Evolutionary conservation across 768 basidiomycete genomes (phyloP).

Genomic region (Chalciporus chontae): DNA sequence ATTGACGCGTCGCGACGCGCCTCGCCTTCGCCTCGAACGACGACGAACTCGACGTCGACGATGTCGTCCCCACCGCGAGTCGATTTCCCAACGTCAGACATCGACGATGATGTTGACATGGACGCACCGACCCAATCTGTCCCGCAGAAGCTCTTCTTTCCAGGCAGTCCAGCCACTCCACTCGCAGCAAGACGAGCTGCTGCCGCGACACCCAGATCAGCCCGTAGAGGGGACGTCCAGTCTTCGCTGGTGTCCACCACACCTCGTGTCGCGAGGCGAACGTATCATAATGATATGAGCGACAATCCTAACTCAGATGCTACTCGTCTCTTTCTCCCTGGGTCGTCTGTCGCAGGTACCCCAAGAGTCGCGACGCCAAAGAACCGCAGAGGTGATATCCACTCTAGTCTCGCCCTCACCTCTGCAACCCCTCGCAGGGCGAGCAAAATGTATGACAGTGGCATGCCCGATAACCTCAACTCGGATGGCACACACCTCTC

Average conservation of each 20-base stretch:
- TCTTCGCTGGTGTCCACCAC: slow-evolving; percentile 34
- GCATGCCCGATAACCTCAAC: slow-evolving; percentile 43
- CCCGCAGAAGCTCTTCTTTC: slow-evolving; percentile 25
- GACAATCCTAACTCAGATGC: slow-evolving; percentile 54
- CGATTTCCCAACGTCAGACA: slow-evolving; percentile 60
- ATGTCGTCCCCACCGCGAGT: slow-evolving; percentile 68
- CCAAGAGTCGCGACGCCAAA: slow-evolving; percentile 59
- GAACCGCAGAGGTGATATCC: slow-evolving; percentile 86
- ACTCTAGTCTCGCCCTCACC: slow-evolving; percentile 69
- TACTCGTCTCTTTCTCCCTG: slow-evolving; percentile 51
- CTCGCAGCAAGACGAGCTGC: slow-evolving; percentile 52
- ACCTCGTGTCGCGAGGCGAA: slow-evolving; percentile 17
- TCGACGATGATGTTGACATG: slow-evolving; percentile 58
- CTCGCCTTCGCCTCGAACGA: slow-evolving; percentile 8
- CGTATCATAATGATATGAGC: slow-evolving; percentile 22
- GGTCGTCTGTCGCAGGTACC: slow-evolving; percentile 43
- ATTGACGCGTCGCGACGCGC: slow-evolving; percentile 54
- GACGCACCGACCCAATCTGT: slow-evolving; percentile 26
- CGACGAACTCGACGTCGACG: slow-evolving; percentile 1
- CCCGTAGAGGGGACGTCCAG: slow-evolving; percentile 28
- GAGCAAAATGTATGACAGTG: slow-evolving; percentile 30
- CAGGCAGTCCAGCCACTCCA: slow-evolving; percentile 41
- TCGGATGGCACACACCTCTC: slow-evolving; percentile 60
- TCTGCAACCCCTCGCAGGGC: slow-evolving; percentile 43
- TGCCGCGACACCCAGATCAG: slow-evolving; percentile 47